Base-by-base conservation (phyloP, 306 rosid species). In the Alnus glutinosa region DNA sequence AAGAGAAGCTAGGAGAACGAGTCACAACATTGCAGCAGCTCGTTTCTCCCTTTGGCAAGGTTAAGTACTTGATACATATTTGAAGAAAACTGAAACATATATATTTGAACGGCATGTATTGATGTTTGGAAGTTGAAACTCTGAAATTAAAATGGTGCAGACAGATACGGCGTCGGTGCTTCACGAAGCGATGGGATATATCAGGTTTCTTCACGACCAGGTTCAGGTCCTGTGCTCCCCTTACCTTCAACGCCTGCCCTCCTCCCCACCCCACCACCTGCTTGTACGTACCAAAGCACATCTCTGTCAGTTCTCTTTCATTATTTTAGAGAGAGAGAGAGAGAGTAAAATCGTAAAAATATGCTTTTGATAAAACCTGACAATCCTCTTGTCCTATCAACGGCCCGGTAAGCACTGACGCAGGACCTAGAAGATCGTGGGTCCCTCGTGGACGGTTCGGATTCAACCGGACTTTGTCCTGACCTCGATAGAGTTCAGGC, bases 41-140 rank as follows among this genome's bases (percentile, higher is more conserved):
- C 15, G 98, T 93, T 75, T 95, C 98, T 73, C 98, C 98, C 13
- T 95, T 92, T 76, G 98, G 98, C 76, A 92, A 95, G 96, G 98
- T 94, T 55, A 78, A 72, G 14, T 71, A 37, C 75, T 28, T 7
- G 44, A 70, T 51, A 19, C 39, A 57, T 4, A 42, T 57, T 34
- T 78, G 50, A 39, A 28, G 61, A 42, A 42, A 42, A 42, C 46
- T 66, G 73, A 23, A 23, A 23, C 0, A 46, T n/a, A 61, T 7
- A 8, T 30, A n/a, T 78, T 74, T 75, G 54, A 11, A 30, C 32
- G 54, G 73, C 46, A 36, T 55, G 44, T 19, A 23, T 12, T 13
- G 54, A 61, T 4, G 32, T 61, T 59, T 37, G 77, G 73, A 64
- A 67, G 9, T 73, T 67, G 82, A 55, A 82, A 83, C 7, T 18